Base-by-base conservation (phyloP, 1,284 basidiomycete genomes). In the Ceratobasidium sp. region DNA sequence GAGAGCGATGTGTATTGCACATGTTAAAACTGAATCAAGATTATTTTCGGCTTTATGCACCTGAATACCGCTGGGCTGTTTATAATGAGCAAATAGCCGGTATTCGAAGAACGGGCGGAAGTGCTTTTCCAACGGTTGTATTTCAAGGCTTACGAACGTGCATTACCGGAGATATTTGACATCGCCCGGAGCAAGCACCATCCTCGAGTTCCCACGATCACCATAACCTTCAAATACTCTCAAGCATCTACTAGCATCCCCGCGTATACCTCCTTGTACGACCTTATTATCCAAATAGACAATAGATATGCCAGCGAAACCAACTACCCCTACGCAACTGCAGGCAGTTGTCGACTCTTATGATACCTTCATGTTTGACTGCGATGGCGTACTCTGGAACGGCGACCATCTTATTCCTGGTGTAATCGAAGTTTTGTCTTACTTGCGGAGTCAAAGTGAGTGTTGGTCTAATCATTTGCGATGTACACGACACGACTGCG, bases 331-430 rank as follows among this genome's bases (percentile, higher is more conserved):
- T 22, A 29, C 56, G 3, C 57, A 72, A 33, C 44, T 72, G 33
- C 69, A 86, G 72, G 79, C 82, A 24, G 81, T 94, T 50, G 79
- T 97, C 72, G 90, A 94, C 82, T 88, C 88, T 78, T 95, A 93
- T 81, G 96, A 98, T 81, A 96, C 93, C 24, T 97, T 95, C 89
- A 88, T 98, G 80, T 95, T 98, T 79, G 98, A 99, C 84, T 99
- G 96, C 82, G 97, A 99, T 81, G 97, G 97, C 27, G 97, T 98
- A 60, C 88, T 98, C 73, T 94, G 97, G 93, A 89, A 91, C 74
- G 95, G 95, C n/a, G 91, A 95, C 81, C 85, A 87, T 65, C 85
- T 94, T 48, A 90, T 97, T 77, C 90, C 93, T 5, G 93, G 95
- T 17, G 91, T 90, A 1, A 85, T 89, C 63, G 88, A 94, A 60